phyloP scores from a whole-genome alignment of 2,329 filamentous ascomycete genomes.

The Hymenoscyphus infarciens region DNA sequence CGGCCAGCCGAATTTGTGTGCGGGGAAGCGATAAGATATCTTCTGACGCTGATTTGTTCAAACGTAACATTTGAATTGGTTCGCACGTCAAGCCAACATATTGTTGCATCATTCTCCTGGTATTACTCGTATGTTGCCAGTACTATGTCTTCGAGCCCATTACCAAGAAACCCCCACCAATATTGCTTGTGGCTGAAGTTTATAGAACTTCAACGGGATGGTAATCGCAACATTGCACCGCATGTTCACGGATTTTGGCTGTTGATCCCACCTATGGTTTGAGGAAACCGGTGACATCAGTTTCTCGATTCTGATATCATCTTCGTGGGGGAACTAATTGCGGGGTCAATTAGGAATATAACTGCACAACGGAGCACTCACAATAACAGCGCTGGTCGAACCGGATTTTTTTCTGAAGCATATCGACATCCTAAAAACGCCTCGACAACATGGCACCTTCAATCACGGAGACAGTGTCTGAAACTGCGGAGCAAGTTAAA shows the following conservation, averaged over 20 bases:
- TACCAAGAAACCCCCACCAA: neutral
- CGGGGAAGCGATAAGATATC: neutral
- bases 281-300: neutral
- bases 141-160: too few relatives aligned
- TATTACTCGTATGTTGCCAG: neutral
- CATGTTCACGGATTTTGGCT: neutral
- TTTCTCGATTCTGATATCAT: conserved; percentile 5
- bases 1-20: neutral
- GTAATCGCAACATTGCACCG: neutral
- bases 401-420: neutral
- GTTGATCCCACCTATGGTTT: neutral
- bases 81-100: neutral
- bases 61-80: neutral
- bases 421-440: neutral
- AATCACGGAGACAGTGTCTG: conserved; percentile 24
- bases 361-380: neutral
- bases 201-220: neutral
- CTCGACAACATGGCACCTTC: conserved; percentile 27
- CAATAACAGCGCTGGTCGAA: neutral
- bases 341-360: neutral
- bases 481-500: conserved; percentile 27
- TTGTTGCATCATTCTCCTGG: neutral
- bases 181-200: neutral
- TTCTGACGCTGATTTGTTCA: neutral
- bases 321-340: neutral